A percentile compares a stretch with the other conserved stretches of the same genome.
These are phyloP conservation scores for Torulaspora gathmanii DNA, from an alignment of 805 yeast genomes.

Conservation along the genomic window DNA sequence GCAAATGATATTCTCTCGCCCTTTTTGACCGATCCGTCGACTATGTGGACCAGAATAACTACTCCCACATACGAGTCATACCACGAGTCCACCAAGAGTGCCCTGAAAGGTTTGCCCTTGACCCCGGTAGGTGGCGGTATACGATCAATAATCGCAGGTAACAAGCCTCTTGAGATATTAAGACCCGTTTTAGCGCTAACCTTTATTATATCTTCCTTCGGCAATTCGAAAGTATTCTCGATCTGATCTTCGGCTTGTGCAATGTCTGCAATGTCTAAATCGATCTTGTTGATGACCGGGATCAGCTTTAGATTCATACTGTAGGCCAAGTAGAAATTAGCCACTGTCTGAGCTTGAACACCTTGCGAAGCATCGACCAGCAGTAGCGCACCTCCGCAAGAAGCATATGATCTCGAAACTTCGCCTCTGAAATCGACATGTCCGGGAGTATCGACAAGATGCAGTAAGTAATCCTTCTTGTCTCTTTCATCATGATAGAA, in stretches of 20 bases:
- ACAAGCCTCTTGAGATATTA: slow-evolving; percentile 61
- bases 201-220: slow-evolving; percentile 65
- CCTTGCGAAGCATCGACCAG: slow-evolving; percentile 95
- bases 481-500: slow-evolving; percentile 53
- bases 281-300: slow-evolving; percentile 90
- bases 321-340: slow-evolving; percentile 87
- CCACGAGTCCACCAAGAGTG: slow-evolving; percentile 87
- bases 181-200: slow-evolving; percentile 91
- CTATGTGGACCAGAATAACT: slow-evolving; percentile 74
- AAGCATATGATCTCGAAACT: slow-evolving; percentile 89
- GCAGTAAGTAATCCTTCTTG: slow-evolving; percentile 75
- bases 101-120: slow-evolving; percentile 52
- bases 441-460: slow-evolving; percentile 95
- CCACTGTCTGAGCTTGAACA: slow-evolving; percentile 97
- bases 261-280: slow-evolving; percentile 75
- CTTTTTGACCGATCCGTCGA: slow-evolving; percentile 71
- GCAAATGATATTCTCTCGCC: slow-evolving; percentile 77
- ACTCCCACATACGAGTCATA: slow-evolving; percentile 92
- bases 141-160: slow-evolving; percentile 75
- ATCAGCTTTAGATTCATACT: slow-evolving; percentile 74
- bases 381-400: slow-evolving; percentile 90
- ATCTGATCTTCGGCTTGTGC: slow-evolving; percentile 78
- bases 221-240: slow-evolving; percentile 76
- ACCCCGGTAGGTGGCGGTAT: slow-evolving; percentile 77
- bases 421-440: slow-evolving; percentile 91